Percentiles rank a stretch among this genome's conserved stretches.
phyloP scores from a whole-genome alignment of 495 filamentous ascomycete genomes.

The Neurospora cerealis region DNA sequence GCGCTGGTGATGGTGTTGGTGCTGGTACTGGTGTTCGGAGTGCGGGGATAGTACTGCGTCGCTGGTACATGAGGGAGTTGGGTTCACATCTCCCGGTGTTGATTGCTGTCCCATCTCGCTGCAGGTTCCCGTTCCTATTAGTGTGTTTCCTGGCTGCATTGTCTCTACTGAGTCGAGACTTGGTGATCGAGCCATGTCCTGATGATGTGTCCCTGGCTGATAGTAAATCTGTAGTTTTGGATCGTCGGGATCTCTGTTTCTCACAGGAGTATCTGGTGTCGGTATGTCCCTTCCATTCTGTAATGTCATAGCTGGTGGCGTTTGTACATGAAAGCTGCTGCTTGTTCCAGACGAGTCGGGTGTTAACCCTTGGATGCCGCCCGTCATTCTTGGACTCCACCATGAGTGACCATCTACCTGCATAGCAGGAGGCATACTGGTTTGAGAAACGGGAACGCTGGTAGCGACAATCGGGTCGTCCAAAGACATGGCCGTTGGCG shows the following conservation, averaged over 20 bases:
- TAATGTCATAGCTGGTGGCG: neutral
- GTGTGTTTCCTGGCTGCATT: neutral
- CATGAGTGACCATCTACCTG: constrained; percentile 7
- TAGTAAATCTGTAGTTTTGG: neutral
- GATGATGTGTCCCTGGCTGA: neutral
- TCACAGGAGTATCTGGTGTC: neutral
- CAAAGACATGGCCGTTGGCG: constrained; percentile 14
- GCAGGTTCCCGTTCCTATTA: neutral
- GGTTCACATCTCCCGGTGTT: neutral
- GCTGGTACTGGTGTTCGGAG: neutral
- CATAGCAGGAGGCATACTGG: constrained; percentile 1
- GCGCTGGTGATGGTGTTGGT: neutral
- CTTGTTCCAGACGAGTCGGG: constrained; percentile 5
- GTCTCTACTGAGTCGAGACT: neutral
- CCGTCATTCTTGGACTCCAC: constrained; percentile 12
- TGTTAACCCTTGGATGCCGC: constrained; percentile 7
- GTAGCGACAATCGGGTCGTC: constrained; percentile 9
- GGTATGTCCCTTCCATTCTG: neutral
- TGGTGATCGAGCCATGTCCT: neutral
- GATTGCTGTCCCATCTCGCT: neutral
- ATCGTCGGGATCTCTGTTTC: neutral
- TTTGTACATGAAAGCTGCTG: constrained; percentile 3
- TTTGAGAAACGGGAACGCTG: constrained; percentile 3
- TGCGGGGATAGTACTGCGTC: neutral
- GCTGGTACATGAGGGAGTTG: neutral